Conservation (phyloP, 306 rosid genomes). For the Trichosanthes truncata region DNA sequence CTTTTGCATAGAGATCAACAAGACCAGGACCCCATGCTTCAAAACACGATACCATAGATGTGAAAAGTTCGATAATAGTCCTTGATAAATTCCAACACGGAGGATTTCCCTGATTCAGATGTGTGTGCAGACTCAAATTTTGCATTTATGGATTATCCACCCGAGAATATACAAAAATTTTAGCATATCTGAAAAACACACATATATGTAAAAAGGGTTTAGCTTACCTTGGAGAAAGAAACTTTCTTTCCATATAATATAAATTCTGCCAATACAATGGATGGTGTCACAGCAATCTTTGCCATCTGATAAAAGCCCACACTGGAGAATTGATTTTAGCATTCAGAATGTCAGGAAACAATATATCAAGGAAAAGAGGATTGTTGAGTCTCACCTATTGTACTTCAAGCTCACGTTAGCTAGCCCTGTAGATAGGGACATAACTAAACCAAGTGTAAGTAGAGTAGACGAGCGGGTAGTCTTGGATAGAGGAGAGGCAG, state of each 20-base stretch:
- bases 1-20: background rate
- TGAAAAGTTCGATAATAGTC: background rate
- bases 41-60: background rate
- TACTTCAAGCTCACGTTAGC: slow-evolving; percentile 87
- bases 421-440: slow-evolving; percentile 80
- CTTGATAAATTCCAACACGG: background rate
- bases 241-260: slow-evolving; percentile 49
- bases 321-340: slow-evolving; percentile 41
- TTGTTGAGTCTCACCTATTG: slow-evolving; percentile 46
- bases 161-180: background rate
- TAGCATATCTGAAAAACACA: background rate
- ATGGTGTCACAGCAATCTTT: slow-evolving; percentile 75
- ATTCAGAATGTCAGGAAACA: slow-evolving; percentile 11
- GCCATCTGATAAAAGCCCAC: slow-evolving; percentile 95
- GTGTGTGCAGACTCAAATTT: background rate
- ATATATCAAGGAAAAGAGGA: slow-evolving; percentile 6
- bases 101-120: background rate
- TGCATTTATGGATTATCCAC: too few species aligned
- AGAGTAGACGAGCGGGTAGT: slow-evolving; percentile 42
- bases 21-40: background rate
- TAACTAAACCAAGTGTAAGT: slow-evolving; percentile 68
- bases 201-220: background rate
- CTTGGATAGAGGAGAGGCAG: slow-evolving; percentile 63
- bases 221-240: slow-evolving; percentile 47
- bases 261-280: slow-evolving; percentile 76